These are phyloP conservation scores for Zygosaccharomyces bisporus DNA, from an alignment of 805 yeast species.

Conservation along the genomic window DNA sequence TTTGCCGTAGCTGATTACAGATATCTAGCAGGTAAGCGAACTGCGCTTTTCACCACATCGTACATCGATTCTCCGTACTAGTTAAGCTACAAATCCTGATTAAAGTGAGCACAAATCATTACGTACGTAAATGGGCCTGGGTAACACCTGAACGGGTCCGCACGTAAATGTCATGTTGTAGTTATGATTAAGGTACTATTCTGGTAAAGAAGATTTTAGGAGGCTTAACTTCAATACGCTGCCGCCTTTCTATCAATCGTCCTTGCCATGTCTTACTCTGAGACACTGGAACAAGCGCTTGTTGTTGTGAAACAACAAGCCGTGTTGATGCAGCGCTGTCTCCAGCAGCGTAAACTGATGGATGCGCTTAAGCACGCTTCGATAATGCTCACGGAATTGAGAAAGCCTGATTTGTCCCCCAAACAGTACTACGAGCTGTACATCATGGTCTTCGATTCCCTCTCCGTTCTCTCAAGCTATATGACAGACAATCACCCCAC, in stretches of 20 bases:
- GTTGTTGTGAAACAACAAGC: slow-evolving; percentile 62
- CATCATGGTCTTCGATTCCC: slow-evolving; percentile 75
- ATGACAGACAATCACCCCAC: slow-evolving; percentile 64
- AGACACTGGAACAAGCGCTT: slow-evolving; percentile 28
- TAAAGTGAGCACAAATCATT: not conserved
- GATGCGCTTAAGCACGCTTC: slow-evolving; percentile 88
- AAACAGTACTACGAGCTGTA: slow-evolving; percentile 92
- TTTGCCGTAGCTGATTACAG: too few relatives aligned
- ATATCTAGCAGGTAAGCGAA: too few relatives aligned
- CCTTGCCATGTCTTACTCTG: slow-evolving; percentile 28
- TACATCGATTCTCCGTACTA: too few relatives aligned
- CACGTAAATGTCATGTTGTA: not conserved
- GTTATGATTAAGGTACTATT: not conserved
- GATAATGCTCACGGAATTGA: slow-evolving; percentile 71
- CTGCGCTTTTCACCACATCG: too few relatives aligned
- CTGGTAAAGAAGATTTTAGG: too few relatives aligned
- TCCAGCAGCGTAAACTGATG: slow-evolving; percentile 67
- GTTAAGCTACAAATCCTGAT: not conserved
- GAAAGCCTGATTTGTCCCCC: slow-evolving; percentile 73
- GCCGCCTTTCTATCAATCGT: too few relatives aligned
- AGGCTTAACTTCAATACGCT: not conserved
- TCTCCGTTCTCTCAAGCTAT: slow-evolving; percentile 62
- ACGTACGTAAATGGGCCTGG: not conserved
- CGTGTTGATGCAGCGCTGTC: slow-evolving; percentile 67
- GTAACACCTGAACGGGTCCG: not conserved